Evolutionary conservation across 768 basidiomycete genomes (phyloP), one percentile per base, ranked within the genome.

Genomic region (Hygrocybe punicea): DNA sequence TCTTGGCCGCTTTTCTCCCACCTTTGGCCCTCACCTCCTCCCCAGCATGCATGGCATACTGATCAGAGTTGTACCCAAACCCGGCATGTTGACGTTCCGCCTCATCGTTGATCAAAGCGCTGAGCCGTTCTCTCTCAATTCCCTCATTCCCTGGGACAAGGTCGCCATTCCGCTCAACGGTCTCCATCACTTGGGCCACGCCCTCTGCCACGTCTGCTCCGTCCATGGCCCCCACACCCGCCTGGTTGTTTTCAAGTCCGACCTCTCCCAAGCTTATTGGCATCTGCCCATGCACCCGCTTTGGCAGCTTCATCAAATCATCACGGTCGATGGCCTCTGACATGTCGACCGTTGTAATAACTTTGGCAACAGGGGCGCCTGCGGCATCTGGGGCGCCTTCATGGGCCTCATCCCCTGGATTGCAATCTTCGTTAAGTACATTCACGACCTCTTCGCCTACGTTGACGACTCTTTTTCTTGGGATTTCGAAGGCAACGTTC

Each of bases 41-140:
- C n/a, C n/a, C n/a, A n/a, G n/a, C n/a, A n/a, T n/a, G n/a, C n/a
- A n/a, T n/a, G n/a, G n/a, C n/a, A n/a, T n/a, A n/a, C n/a, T n/a
- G n/a, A n/a, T n/a, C n/a, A n/a, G n/a, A n/a, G n/a, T n/a, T n/a
- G n/a, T n/a, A n/a, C 42, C 8, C 67, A 61, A 0, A 81, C 82
- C n/a, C n/a, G n/a, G 79, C 70, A 73, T 39, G 63, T n/a, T n/a
- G n/a, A n/a, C n/a, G n/a, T n/a, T n/a, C n/a, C n/a, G 72, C 0
- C 65, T 81, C 0, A 63, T 82, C 7, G 69, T 64, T 8, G 65
- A 82, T 54, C 79, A 80, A 8, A 72, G 67, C 44, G 65, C 68
- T 0, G 76, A 76, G 0, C 37, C 55, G 0, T 71, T 57, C 60
- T 63, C 73, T 29, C 29, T 29, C 29, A 29, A 29, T 8, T 29